Percentiles rank a stretch among this genome's conserved stretches.
Conservation (phyloP, 2,329 filamentous ascomycete species). For the Sarocladiaceae sp. region DNA sequence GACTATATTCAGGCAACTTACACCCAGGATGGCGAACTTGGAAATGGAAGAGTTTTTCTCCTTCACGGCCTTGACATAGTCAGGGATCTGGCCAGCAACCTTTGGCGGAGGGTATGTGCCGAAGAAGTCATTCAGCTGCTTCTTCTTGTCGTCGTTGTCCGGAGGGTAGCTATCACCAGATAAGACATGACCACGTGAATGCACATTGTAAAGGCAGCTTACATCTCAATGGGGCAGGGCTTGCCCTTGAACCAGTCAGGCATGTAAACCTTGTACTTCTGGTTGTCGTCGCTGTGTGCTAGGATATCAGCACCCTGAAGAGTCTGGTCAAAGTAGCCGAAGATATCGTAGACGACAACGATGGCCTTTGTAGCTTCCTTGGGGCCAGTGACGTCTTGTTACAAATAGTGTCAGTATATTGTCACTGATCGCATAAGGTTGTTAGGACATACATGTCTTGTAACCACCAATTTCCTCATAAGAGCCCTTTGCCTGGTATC, state of each 20-base stretch:
- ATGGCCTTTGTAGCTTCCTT: conserved; percentile 52
- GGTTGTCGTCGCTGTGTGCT: conserved; percentile 48
- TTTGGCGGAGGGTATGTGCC: conserved; percentile 42
- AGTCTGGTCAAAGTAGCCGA: conserved; percentile 67
- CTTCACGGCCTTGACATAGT: conserved; percentile 49
- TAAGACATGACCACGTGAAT: too few species aligned
- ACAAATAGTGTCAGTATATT: conserved; percentile 12
- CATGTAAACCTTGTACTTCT: conserved; percentile 81
- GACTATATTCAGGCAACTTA: conserved; percentile 29
- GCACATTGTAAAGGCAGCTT: conserved; percentile 12
- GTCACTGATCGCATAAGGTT: too few species aligned
- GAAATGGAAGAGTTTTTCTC: conserved; percentile 50
- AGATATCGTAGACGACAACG: conserved; percentile 62
- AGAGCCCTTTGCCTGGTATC: conserved; percentile 50
- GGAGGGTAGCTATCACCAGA: conserved; percentile 60
- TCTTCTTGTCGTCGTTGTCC: conserved; percentile 59
- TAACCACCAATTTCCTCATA: conserved; percentile 53
- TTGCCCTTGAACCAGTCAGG: conserved; percentile 86
- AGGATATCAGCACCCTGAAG: conserved; percentile 67
- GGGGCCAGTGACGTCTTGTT: conserved; percentile 43
- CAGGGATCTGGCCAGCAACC: conserved; percentile 46
- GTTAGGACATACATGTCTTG: conserved; percentile 44
- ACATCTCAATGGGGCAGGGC: conserved; percentile 53
- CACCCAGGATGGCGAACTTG: conserved; percentile 58
- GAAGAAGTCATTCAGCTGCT: conserved; percentile 41